Base-by-base conservation (phyloP, 306 rosid genomes). In the Quercus mongolica region DNA sequence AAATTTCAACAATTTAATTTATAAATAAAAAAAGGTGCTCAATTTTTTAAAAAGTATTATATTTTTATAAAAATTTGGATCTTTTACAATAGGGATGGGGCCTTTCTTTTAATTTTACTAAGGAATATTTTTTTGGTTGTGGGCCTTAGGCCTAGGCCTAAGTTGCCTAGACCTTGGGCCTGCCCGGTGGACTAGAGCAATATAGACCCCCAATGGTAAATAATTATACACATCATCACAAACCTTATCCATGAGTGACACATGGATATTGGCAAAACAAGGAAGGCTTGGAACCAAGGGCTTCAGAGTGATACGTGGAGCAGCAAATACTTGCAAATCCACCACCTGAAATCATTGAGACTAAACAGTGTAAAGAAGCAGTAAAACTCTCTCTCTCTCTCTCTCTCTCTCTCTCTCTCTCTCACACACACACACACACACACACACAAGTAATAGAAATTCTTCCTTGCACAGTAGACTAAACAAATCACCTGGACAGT, bases 251-350 rank as follows among this genome's bases (percentile, higher is more conserved):
- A 94, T 94, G 56, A 94, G 94, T 73, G 99, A 88, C 65, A 91
- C 92, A 6, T 72, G 76, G 74, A 94, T 92, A 71, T 90, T 92
- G 59, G 95, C 93, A 79, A 94, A 94, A 85, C 97, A 94, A 75
- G 99, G 99, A 83, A 94, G 91, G 89, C 92, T 91, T 57, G 99
- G 99, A 86, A 94, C 99, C 87, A 94, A 85, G 51, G 99, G 97
- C 88, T 92, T 92, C 85, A 94, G 83, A 83, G 99, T 91, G 56
- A 94, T 84, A 31, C 97, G 97, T 21, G 97, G 99, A 52, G 81
- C 75, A 26, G 82, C 87, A 87, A 87, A 94, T 71, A 91, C 92
- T 90, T 91, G 99, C 89, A 88, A 83, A 83, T 94, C 95, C 14
- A 94, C 74, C 77, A 87, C 88, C 99, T 94, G 90, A 78, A 80